Base-by-base conservation (phyloP, 768 basidiomycete genomes). In the Leucocoprinus birnbaumii region DNA sequence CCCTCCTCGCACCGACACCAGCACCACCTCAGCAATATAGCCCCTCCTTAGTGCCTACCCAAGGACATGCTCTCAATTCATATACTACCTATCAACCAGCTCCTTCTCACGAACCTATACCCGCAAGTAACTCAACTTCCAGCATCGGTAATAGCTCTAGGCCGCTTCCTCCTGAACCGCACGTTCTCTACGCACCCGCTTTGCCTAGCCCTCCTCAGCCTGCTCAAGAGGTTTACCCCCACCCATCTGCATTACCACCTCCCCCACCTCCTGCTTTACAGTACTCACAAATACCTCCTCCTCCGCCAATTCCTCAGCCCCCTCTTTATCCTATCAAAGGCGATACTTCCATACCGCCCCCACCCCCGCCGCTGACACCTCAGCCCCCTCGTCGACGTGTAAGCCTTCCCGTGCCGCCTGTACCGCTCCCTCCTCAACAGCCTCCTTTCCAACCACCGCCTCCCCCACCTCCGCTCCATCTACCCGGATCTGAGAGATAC, bases 401-500 rank as follows among this genome's bases (percentile, higher is more conserved):
- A 7, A 75, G 77, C 60, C 70, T 86, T 19, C 83, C 82, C 49
- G 76, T 76, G 27, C 80, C 77, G 22, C 82, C 77, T 11, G 59
- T 71, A 21, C 70, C 68, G 51, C 77, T 77, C 52, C 73, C 74
- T 46, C 69, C 74, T 47, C 67, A 65, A 49, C 70, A 68, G 27
- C 63, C 64, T 44, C 68, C 69, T 18, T 67, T 66, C 55, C 65
- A 64, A 35, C 49, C 66, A 3, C 65, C 65, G 2, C 72, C 73
- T 40, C 71, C 70, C n/a, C 80, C 78, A 25, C 72, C 72, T 18
- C 65, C 69, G 18, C 66, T 66, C 26, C 58, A 56, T 48, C 22
- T 58, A 34, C 51, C 54, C 19, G 62, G 34, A 31, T 40, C 68
- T 48, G 68, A 68, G 14, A 62, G 68, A 47, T 68, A 65, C 60